Evolutionary conservation across 2,329 filamentous ascomycete species (phyloP).

Genomic region (Didymella arachidicola): DNA sequence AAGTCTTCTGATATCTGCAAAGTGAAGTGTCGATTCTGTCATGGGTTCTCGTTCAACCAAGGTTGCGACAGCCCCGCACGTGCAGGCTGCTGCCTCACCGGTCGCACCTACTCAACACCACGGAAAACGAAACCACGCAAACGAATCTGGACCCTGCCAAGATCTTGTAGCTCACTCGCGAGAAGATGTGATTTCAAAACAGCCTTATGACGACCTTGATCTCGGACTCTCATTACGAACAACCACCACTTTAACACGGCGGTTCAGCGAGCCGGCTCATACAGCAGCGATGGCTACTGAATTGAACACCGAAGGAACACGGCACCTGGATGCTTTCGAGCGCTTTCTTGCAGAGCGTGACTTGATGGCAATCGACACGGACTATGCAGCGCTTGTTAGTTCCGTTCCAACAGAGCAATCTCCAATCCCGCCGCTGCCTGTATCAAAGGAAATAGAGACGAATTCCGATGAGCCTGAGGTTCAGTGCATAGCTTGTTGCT

Average conservation of each 20-base stretch:
- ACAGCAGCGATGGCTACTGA: not conserved
- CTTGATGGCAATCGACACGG: constrained; percentile 20
- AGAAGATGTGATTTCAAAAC: not conserved
- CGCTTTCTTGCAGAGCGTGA: constrained; percentile 17
- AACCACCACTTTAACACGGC: constrained; percentile 12
- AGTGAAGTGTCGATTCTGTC: constrained; percentile 6
- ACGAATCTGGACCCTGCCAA: constrained; percentile 22
- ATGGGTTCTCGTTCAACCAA: constrained; percentile 44
- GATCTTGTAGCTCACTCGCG: constrained; percentile 2
- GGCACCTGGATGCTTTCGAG: constrained; percentile 10
- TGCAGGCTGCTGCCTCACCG: constrained; percentile 28
- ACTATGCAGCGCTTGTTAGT: not conserved
- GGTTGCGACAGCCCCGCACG: constrained; percentile 27
- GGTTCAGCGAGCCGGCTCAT: constrained; percentile 26
- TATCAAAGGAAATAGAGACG: not conserved
- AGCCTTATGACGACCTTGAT: constrained; percentile 22
- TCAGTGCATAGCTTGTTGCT: constrained; percentile 37
- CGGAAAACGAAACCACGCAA: constrained; percentile 19
- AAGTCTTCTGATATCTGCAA: not conserved
- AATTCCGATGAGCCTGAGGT: constrained; percentile 6
- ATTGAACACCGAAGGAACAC: constrained; percentile 6
- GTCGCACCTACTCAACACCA: constrained; percentile 22
- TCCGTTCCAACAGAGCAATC: constrained; percentile 6
- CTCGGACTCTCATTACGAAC: constrained; percentile 9
- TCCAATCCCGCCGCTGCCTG: not conserved